phyloP scores from a whole-genome alignment of 164 flowering plant species.

The Vitis vinifera region DNA sequence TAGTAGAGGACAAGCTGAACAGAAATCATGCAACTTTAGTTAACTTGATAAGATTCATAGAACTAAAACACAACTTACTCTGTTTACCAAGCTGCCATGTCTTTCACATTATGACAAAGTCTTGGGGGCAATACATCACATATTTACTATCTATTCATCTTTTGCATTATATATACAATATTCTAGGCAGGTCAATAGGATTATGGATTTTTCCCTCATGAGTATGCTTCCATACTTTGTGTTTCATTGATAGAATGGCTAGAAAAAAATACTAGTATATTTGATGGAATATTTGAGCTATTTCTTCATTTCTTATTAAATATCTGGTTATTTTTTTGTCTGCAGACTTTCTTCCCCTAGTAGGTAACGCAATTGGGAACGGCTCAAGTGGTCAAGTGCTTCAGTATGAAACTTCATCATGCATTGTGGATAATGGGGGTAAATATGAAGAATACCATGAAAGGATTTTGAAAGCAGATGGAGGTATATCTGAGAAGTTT shows the following conservation, averaged over 20 bases:
- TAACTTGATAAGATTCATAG: neutral
- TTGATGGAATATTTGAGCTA: neutral
- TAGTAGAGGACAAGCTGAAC: neutral
- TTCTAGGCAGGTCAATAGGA: too few relatives aligned
- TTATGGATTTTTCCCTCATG: too few relatives aligned
- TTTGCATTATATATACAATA: too few relatives aligned
- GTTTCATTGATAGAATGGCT: too few relatives aligned
- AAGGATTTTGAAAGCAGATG: conserved; percentile 64
- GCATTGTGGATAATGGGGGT: conserved; percentile 50
- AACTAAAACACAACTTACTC: neutral
- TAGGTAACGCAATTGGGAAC: conserved; percentile 37
- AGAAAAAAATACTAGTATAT: too few relatives aligned
- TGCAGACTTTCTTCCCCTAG: conserved; percentile 51
- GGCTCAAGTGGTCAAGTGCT: conserved; percentile 60
- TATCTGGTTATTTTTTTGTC: neutral
- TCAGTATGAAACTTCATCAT: conserved; percentile 76
- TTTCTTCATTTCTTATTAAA: neutral
- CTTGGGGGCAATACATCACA: too few relatives aligned
- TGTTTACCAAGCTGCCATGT: too few relatives aligned
- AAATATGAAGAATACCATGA: conserved; percentile 65
- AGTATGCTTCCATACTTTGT: too few relatives aligned
- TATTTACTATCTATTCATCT: too few relatives aligned
- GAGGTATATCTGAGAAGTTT: conserved; percentile 41
- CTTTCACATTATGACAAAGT: too few relatives aligned
- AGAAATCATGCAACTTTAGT: neutral